These are phyloP conservation scores for Capsella bursapastoris DNA, from an alignment of 345 rosid genomes.

Conservation along the genomic window DNA sequence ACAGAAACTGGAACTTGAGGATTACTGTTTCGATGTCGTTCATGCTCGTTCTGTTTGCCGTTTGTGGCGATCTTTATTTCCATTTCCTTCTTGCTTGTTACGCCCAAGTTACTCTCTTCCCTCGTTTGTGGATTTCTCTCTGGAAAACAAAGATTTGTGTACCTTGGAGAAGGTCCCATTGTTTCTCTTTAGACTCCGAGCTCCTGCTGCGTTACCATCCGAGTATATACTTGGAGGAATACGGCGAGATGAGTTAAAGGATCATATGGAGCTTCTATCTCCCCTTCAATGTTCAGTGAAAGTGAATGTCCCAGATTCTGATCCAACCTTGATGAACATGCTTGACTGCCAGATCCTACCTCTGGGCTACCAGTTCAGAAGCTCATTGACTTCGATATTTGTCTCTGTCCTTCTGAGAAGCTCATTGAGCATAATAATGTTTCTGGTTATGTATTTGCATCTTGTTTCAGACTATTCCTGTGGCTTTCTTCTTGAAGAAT, in stretches of 20 bases:
- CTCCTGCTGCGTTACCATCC: too few species aligned
- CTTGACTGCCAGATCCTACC: neutral
- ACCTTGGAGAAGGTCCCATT: neutral
- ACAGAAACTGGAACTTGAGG: too few species aligned
- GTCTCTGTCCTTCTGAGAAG: neutral
- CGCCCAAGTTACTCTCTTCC: neutral
- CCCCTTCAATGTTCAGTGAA: slow-evolving; percentile 18
- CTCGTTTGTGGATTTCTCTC: neutral
- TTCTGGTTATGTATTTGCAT: slow-evolving; percentile 15
- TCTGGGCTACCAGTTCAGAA: too few species aligned
- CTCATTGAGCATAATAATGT: neutral
- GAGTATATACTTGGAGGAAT: slow-evolving; percentile 1
- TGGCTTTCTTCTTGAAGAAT: slow-evolving; percentile 19
- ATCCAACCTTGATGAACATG: slow-evolving; percentile 1
- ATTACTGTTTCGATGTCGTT: too few species aligned
- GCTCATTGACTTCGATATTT: too few species aligned
- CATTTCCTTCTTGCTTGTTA: neutral
- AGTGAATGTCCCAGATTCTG: neutral
- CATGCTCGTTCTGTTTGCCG: too few species aligned
- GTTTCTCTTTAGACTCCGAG: too few species aligned
- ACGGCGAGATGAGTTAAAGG: neutral
- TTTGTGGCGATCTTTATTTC: neutral
- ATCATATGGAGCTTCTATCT: neutral
- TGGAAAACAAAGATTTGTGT: neutral
- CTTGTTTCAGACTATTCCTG: slow-evolving; percentile 31